Evolutionary conservation across 2,329 filamentous ascomycete species (phyloP).

Genomic region (Colletotrichum sp.): DNA sequence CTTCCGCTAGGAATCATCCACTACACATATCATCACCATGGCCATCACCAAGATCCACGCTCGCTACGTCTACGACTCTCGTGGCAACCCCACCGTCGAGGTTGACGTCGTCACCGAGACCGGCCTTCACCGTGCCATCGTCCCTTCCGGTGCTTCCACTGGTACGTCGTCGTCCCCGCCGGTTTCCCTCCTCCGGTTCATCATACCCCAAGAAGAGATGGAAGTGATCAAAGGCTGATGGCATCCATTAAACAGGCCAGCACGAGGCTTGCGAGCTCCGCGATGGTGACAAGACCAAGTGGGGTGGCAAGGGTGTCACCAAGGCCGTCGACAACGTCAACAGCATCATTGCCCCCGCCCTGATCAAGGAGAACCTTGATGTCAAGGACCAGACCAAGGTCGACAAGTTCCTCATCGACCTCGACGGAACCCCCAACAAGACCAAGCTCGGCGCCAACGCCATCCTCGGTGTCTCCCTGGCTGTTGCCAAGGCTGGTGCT

Average conservation of each 20-base stretch:
- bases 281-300: constrained; percentile 86
- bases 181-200: neutral
- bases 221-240: constrained; percentile 31
- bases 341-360: constrained; percentile 75
- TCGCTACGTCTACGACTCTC: constrained; percentile 98
- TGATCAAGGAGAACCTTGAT: constrained; percentile 84
- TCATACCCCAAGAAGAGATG: neutral
- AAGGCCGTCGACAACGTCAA: constrained; percentile 91
- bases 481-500: constrained; percentile 86
- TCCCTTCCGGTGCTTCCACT: constrained; percentile 90
- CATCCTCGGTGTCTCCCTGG: constrained; percentile 84
- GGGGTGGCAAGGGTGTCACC: constrained; percentile 85
- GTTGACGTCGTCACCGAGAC: constrained; percentile 93
- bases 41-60: constrained; percentile 89
- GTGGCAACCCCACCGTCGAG: constrained; percentile 96
- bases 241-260: constrained; percentile 62
- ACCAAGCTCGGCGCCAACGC: constrained; percentile 87
- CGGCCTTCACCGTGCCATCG: constrained; percentile 91
- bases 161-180: constrained; percentile 57
- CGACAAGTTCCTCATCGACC: constrained; percentile 83
- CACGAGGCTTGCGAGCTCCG: constrained; percentile 92
- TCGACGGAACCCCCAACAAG: constrained; percentile 88
- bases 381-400: constrained; percentile 86
- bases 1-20: constrained; percentile 9
- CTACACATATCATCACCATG: constrained; percentile 64